phyloP scores from a whole-genome alignment of 2,329 filamentous ascomycete genomes.

The Trichoderma sp. region DNA sequence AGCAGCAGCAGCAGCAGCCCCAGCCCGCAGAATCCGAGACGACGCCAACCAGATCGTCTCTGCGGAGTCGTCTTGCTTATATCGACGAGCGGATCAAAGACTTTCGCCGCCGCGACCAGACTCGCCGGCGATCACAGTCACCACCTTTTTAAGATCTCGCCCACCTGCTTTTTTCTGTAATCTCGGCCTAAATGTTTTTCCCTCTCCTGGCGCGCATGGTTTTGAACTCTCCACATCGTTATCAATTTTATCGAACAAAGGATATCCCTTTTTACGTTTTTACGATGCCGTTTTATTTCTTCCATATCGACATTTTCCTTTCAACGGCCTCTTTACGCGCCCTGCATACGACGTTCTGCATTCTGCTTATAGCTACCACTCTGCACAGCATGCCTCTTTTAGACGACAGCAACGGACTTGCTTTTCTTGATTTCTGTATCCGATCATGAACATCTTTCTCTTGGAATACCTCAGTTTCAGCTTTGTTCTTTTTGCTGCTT shows the following conservation, averaged over 20 bases:
- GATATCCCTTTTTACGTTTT: background rate
- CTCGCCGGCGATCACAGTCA: conserved; percentile 51
- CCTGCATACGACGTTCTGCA: background rate
- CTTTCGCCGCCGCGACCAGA: conserved; percentile 48
- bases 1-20: conserved; percentile 38
- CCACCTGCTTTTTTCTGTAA: conserved; percentile 39
- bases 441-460: background rate
- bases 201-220: conserved; percentile 23
- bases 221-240: background rate
- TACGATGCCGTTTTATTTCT: background rate
- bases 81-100: conserved; percentile 60
- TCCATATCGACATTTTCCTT: background rate
- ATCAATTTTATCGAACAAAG: background rate
- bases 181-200: conserved; percentile 27
- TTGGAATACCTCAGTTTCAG: background rate
- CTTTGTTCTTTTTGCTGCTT: background rate
- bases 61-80: conserved; percentile 57
- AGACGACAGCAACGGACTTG: background rate
- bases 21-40: conserved; percentile 36
- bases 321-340: background rate
- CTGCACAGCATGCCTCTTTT: conserved; percentile 1
- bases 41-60: conserved; percentile 42
- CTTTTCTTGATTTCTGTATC: background rate
- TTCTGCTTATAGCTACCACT: background rate
- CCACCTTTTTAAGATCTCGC: conserved; percentile 33